These are phyloP conservation scores for Penicillium sp. DNA, from an alignment of 2,329 filamentous ascomycete species.

Conservation along the genomic window DNA sequence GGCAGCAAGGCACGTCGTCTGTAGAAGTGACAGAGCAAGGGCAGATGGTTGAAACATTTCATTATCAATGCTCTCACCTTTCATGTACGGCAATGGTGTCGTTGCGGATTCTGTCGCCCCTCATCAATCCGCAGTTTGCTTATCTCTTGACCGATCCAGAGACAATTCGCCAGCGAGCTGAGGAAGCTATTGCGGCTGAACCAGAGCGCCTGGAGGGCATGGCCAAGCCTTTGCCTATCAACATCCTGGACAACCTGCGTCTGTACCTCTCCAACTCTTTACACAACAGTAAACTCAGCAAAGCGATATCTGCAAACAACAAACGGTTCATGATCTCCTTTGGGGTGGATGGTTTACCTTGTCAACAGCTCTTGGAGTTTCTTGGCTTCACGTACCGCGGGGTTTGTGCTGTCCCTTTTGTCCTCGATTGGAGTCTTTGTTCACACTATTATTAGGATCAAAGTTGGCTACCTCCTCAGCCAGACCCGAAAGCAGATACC, in stretches of 20 bases:
- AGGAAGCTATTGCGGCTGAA: constrained; percentile 51
- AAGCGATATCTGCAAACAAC: constrained; percentile 58
- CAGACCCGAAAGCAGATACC: constrained; percentile 30
- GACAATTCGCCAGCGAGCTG: constrained; percentile 53
- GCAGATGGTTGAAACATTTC: constrained; percentile 44
- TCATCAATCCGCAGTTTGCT: constrained; percentile 51
- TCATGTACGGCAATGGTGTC: constrained; percentile 55
- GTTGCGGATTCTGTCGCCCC: constrained; percentile 53
- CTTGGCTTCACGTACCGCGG: constrained; percentile 55
- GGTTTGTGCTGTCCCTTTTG: constrained; percentile 32
- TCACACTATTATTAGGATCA: constrained; percentile 30
- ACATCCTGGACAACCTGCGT: constrained; percentile 57
- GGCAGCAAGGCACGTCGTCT: constrained; percentile 23
- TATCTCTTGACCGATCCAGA: constrained; percentile 55
- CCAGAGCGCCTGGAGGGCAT: constrained; percentile 56
- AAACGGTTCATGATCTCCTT: constrained; percentile 64
- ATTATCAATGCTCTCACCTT: constrained; percentile 60
- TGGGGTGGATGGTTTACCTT: constrained; percentile 55
- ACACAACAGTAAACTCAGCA: constrained; percentile 49
- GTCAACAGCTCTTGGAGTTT: constrained; percentile 56
- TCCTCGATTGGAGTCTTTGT: background rate
- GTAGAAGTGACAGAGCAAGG: constrained; percentile 30
- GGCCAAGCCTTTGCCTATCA: constrained; percentile 51
- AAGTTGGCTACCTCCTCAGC: constrained; percentile 46
- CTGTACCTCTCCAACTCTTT: constrained; percentile 61